Evolutionary conservation across 768 basidiomycete genomes (phyloP).

Genomic region (Boletus rufocinnamomeus): DNA sequence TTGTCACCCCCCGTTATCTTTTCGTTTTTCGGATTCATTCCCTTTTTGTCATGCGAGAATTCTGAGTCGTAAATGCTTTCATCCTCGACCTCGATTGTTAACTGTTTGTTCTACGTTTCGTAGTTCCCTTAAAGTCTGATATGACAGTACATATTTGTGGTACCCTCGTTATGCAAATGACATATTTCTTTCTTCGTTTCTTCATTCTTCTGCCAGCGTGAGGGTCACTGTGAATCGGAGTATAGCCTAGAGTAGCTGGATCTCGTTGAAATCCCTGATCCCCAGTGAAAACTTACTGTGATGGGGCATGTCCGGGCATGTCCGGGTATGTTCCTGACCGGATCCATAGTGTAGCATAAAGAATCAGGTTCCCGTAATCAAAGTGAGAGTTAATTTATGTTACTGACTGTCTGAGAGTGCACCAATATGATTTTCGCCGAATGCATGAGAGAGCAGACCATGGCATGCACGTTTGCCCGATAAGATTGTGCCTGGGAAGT

Average conservation of each 20-base stretch:
- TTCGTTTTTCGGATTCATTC: neutral
- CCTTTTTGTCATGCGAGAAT: neutral
- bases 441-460: no score
- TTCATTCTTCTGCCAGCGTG: neutral
- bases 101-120: neutral
- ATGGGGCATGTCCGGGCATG: no score
- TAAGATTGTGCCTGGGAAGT: no score
- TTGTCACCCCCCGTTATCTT: neutral
- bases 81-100: no score
- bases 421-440: no score
- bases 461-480: no score
- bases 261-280: neutral
- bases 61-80: neutral
- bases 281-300: no score
- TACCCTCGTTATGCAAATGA: slow-evolving; percentile 1
- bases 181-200: neutral
- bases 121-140: neutral
- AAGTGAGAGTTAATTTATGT: no score
- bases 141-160: slow-evolving; percentile 1
- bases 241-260: neutral
- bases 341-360: no score
- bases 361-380: no score
- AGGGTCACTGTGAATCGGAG: neutral
- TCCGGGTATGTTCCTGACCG: no score
- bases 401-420: no score